Conservation (phyloP, 1,284 basidiomycete genomes). For the Trametes versicolor region DNA sequence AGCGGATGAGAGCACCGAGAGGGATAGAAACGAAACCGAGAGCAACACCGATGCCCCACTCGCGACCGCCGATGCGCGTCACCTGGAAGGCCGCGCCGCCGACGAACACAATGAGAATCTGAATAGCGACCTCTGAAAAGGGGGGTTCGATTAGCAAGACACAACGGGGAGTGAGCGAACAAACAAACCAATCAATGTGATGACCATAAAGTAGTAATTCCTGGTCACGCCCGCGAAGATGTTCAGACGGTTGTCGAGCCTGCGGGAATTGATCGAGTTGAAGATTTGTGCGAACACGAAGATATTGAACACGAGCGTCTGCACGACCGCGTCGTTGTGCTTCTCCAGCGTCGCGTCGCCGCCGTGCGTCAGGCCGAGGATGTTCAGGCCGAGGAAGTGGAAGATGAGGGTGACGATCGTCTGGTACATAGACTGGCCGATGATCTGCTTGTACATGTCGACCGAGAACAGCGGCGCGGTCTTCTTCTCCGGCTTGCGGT, state of each 20-base stretch:
- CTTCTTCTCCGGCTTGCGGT: conserved; percentile 92
- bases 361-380: conserved; percentile 69
- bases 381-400: conserved; percentile 84
- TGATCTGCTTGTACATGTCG: conserved; percentile 96
- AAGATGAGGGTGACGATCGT: conserved; percentile 87
- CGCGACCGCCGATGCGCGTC: conserved; percentile 77
- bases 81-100: conserved; percentile 95
- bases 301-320: conserved; percentile 94
- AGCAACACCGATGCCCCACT: conserved; percentile 94
- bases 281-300: conserved; percentile 98
- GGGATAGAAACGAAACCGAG: conserved; percentile 91
- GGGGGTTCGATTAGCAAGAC: conserved; percentile 4
- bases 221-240: conserved; percentile 86
- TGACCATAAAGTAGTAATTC: conserved; percentile 90
- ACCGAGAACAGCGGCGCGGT: conserved; percentile 89
- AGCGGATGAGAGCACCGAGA: conserved; percentile 84
- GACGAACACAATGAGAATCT: conserved; percentile 91
- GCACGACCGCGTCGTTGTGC: conserved; percentile 65
- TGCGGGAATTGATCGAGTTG: conserved; percentile 93
- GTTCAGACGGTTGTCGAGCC: conserved; percentile 89
- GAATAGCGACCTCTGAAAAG: conserved; percentile 80
- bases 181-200: conserved; percentile 82
- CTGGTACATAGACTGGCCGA: conserved; percentile 92
- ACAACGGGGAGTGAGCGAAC: conserved; percentile 4
- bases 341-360: conserved; percentile 44